These are phyloP conservation scores for Aspergillus terreus DNA, from an alignment of 2,329 filamentous ascomycete species.

Conservation along the genomic window DNA sequence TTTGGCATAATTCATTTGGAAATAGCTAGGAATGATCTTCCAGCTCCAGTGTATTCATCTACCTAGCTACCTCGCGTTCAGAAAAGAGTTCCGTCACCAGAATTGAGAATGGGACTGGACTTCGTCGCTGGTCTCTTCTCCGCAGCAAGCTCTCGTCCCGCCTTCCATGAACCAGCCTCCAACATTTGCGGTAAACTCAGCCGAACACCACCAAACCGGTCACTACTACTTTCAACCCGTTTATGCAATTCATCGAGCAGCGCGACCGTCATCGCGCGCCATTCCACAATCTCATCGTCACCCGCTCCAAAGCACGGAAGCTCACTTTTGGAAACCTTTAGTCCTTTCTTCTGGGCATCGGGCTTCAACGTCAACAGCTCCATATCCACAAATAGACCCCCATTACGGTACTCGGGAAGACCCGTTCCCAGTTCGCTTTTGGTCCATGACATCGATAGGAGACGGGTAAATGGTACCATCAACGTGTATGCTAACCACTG, in stretches of 20 bases:
- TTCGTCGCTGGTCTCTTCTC: neutral
- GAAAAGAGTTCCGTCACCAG: neutral
- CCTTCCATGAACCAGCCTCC: constrained; percentile 1
- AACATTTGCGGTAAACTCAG: neutral
- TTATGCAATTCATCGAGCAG: neutral
- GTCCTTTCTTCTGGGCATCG: constrained; percentile 42
- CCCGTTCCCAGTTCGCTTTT: constrained; percentile 60
- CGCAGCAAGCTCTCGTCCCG: neutral
- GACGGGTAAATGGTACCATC: constrained; percentile 59
- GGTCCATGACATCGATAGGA: constrained; percentile 51
- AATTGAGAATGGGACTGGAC: neutral
- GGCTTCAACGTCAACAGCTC: constrained; percentile 52
- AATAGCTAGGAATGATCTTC: too few relatives aligned
- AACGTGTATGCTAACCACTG: constrained; percentile 73
- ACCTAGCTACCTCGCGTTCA: neutral
- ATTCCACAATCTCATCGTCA: constrained; percentile 1
- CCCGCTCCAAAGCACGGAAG: constrained; percentile 19
- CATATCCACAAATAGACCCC: constrained; percentile 63
- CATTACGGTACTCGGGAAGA: constrained; percentile 69
- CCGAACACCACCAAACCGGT: neutral
- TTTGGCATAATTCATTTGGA: too few relatives aligned
- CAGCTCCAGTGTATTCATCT: too few relatives aligned
- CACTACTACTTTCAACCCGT: neutral
- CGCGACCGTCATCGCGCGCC: constrained; percentile 1
- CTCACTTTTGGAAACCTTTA: constrained; percentile 39